Evolutionary conservation across 345 rosid species (phyloP), one percentile per base, ranked within the genome.

Genomic region (Acer campestre): DNA sequence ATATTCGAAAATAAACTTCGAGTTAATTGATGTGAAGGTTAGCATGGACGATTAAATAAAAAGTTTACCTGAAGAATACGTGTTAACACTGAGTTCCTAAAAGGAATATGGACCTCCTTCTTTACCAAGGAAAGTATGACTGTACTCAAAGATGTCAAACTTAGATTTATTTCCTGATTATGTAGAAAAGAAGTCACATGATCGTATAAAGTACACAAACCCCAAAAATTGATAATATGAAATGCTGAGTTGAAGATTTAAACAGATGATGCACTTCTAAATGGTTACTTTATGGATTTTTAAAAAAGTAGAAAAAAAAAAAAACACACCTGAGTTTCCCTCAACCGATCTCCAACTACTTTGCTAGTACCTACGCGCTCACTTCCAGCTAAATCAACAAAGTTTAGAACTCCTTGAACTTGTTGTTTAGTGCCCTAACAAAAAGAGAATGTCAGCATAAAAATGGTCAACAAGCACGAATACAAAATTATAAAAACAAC

Each of bases 51-150:
- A n/a, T n/a, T n/a, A n/a, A n/a, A n/a, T n/a, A n/a, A 44, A 56
- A 48, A 22, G 7, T 68, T 73, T 82, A 94, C 99, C 98, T 92
- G 99, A 59, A 96, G 94, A 73, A 96, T 92, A 76, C 93, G 89
- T 3, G 99, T 96, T 61, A 96, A 61, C 87, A 91, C 94, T 0
- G 98, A 96, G 82, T 96, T 92, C 84, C 99, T 86, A 63, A 90
- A 96, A n/a, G 98, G 98, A 76, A 96, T 93, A 70, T 96, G 98
- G 56, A 91, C 97, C 20, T 96, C 99, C 82, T 94, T 96, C 90
- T 89, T 96, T 48, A 97, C 95, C 81, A 96, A 66, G 68, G 98
- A 92, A 68, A 94, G 92, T 76, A 96, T 96, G 8, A 96, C 99
- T 78, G 92, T 94, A 74, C 92, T 86, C 73, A 96, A 82, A 12